Evolutionary conservation across 2,329 filamentous ascomycete genomes (phyloP), one percentile per base, ranked within the genome.

Genomic region (Rhynchosporium secalis): DNA sequence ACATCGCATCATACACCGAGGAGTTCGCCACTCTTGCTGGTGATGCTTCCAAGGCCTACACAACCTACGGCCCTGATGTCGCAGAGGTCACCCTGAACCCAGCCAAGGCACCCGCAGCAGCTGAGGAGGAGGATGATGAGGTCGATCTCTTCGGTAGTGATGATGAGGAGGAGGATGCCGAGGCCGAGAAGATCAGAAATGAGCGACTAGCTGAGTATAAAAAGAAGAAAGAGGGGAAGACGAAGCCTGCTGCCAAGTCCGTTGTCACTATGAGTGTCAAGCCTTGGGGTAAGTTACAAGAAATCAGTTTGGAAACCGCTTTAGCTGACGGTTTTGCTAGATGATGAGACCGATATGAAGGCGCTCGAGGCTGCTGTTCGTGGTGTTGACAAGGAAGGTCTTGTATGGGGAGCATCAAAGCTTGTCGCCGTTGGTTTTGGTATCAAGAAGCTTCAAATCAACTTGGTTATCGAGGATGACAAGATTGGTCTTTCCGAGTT

Each of bases 381-480:
- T 74, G 79, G 81, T 70, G 94, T 98, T 72, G 86, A 94, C 80
- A 87, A 90, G 84, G 94, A 98, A 56, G 95, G 95, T 81, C 91
- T 99, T 67, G 88, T 96, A 68, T 99, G 95, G 95, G 94, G 94
- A 87, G 87, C 83, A 69, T 93, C 90, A 78, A 91, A 95, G 84
- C 83, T 96, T 69, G 88, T 96, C 58, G 78, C 93, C 70, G 88
- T 99, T 73, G 94, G 93, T 75, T 99, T 91, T 85, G 95, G 95
- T 84, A 96, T 99, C 84, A 95, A 91, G 86, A 98, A 98, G 87
- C 88, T 99, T 68, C 94, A 98, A 86, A 96, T 99, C 84, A 98
- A 91, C 88, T 80, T 98, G 72, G 92, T 98, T 73, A 83, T 98
- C 69, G 95, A 98, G 84, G 95, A 99, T 77, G 94, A 98, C 71